Conservation (phyloP, 352 stramenopile species). For the Elongisporangium undulatum region DNA sequence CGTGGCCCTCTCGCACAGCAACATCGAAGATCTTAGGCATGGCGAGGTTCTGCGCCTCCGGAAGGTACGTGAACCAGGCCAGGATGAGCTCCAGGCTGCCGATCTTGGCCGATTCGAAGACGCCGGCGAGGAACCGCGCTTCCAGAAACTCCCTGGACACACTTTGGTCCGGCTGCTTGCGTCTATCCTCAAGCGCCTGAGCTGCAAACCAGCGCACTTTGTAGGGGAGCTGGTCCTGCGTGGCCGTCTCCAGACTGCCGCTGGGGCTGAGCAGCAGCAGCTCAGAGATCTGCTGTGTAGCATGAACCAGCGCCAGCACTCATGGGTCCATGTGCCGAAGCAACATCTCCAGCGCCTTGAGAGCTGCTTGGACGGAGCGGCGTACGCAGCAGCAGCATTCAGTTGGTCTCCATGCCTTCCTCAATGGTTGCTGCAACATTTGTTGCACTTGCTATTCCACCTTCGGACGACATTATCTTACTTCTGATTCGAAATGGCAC, state of each 20-base stretch:
- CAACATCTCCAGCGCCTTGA: background rate
- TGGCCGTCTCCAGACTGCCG: background rate
- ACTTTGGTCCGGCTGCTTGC: background rate
- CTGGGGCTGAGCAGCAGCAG: background rate
- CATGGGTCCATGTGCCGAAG: background rate
- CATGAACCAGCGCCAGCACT: background rate
- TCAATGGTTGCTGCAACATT: background rate
- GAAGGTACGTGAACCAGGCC: background rate
- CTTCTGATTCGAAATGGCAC: too few relatives aligned
- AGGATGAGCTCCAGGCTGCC: background rate
- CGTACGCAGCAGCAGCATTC: background rate
- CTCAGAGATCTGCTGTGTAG: background rate
- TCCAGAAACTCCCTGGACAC: background rate
- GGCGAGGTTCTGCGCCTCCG: background rate
- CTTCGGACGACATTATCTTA: too few relatives aligned
- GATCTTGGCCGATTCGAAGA: background rate
- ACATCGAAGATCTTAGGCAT: background rate
- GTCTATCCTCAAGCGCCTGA: background rate
- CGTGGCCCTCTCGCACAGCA: background rate
- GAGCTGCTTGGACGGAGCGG: background rate
- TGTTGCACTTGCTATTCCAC: background rate
- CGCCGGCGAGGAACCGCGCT: background rate
- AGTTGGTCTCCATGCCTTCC: background rate
- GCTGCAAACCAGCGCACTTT: background rate
- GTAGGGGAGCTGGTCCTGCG: background rate